phyloP scores from a whole-genome alignment of 2,329 filamentous ascomycete species.

The Didymella lethalis region DNA sequence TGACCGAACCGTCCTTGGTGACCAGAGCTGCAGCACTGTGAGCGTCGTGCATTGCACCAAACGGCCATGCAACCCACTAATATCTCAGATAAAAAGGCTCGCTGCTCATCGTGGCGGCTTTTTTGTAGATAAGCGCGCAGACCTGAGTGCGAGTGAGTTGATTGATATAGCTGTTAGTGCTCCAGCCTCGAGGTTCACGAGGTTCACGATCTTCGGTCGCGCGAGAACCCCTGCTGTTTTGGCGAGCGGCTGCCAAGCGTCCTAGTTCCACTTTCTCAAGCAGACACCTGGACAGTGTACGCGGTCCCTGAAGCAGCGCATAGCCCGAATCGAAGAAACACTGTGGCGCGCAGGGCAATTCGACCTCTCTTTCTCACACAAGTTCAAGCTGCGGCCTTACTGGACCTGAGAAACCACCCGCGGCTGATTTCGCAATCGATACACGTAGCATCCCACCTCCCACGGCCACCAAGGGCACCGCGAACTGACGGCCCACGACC shows the following conservation, averaged over 20 bases:
- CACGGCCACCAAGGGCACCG: constrained; percentile 40
- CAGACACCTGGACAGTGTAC: constrained; percentile 49
- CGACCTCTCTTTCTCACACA: constrained; percentile 13
- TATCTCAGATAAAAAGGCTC: constrained; percentile 96
- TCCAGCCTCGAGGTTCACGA: constrained; percentile 26
- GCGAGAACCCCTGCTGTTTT: constrained; percentile 35
- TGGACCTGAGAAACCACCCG: constrained; percentile 11
- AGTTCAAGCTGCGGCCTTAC: constrained; percentile 25
- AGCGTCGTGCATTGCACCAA: constrained; percentile 27
- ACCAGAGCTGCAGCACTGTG: constrained; percentile 73
- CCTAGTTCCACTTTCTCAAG: constrained; percentile 46
- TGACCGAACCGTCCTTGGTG: constrained; percentile 97
- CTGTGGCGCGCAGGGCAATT: constrained; percentile 31
- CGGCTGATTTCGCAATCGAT: constrained; percentile 31
- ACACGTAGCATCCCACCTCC: constrained; percentile 50
- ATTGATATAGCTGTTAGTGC: constrained; percentile 18
- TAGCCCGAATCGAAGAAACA: constrained; percentile 28
- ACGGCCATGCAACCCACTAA: constrained; percentile 72
- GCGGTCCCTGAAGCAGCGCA: constrained; percentile 38
- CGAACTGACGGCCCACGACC: constrained; percentile 40
- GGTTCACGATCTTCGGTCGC: constrained; percentile 36
- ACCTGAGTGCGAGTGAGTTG: not conserved
- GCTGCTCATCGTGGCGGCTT: constrained; percentile 65
- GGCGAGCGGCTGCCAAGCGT: constrained; percentile 26
- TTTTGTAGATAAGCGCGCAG: constrained; percentile 2